Percentiles rank a stretch among this genome's conserved stretches.
Evolutionary conservation across 441 rosid species (phyloP).

Genomic region (Gossypium laxum): DNA sequence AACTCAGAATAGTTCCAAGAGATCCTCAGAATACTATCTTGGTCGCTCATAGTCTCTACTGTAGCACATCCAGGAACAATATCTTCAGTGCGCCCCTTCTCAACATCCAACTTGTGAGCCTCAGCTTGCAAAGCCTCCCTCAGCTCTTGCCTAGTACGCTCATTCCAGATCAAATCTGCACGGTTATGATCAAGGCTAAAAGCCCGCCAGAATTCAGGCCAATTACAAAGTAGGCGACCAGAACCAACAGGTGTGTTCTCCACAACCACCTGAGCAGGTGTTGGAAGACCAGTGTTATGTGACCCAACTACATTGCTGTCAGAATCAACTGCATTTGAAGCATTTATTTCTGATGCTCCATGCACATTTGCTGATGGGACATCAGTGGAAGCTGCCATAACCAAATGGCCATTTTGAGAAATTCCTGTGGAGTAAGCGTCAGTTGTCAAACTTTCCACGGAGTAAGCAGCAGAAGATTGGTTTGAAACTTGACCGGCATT

Average conservation of each 20-base stretch:
- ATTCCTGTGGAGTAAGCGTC: conserved; percentile 35
- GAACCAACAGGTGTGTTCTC: conserved; percentile 91
- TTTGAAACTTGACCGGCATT: conserved; percentile 36
- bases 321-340: conserved; percentile 36
- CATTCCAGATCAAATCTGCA: conserved; percentile 98
- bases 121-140: conserved; percentile 96
- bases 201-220: conserved; percentile 99
- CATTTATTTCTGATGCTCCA: conserved; percentile 42
- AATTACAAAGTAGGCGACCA: conserved; percentile 80
- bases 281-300: conserved; percentile 60
- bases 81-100: conserved; percentile 94
- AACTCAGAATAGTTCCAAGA: conserved; percentile 99
- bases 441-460: conserved; percentile 43
- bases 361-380: conserved; percentile 29
- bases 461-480: conserved; percentile 28
- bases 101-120: conserved; percentile 89
- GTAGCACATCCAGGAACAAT: conserved; percentile 69
- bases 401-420: conserved; percentile 43
- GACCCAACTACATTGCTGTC: conserved; percentile 37
- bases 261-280: conserved; percentile 97
- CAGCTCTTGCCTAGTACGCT: conserved; percentile 94
- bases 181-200: conserved; percentile 98
- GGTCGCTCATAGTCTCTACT: conserved; percentile 46
- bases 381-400: conserved; percentile 31
- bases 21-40: conserved; percentile 67